Evolutionary conservation across 768 basidiomycete species (phyloP), one percentile per base, ranked within the genome.

Genomic region (Hysterangium stoloniferum): DNA sequence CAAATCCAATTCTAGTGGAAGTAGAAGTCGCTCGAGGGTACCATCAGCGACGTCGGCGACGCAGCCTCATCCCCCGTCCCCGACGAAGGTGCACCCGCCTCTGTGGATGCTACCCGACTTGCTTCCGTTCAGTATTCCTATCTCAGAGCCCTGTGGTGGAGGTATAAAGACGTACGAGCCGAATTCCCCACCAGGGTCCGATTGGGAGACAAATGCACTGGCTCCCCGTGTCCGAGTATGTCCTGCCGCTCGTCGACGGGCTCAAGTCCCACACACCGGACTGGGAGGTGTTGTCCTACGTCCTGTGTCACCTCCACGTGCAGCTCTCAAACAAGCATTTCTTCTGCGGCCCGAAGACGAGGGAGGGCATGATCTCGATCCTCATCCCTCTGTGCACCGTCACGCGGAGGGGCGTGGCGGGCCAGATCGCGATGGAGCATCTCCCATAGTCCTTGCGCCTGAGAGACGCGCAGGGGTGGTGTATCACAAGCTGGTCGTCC

Each of bases 281-380:
- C 54, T 98, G 95, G 94, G 96, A 98, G 52, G 72, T 98, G 34
- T 73, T 96, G 9, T 91, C 92, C 2, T 98, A 96, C 60, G 72
- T 93, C 4, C 73, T 99, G 4, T 91, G 87, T 60, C 87, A 95
- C 67, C 74, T 99, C 0, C 94, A 96, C 1, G 74, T 81, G 8
- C 93, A 98, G 62, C 75, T 98, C 8, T 73, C 87, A 52, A 98
- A 98, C 75, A 98, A 97, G 64, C 92, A 98, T 59, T 74, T 97
- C 46, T 94, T 96, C 65, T 96, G 94, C 61, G 96, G 96, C 1
- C 89, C 89, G 0, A 79, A 80, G 45, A 81, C 86, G 25, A 72
- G 81, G n/a, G 66, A 62, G 12, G 75, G 77, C 8, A 75, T 94
- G 19, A 70, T 78, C 4, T 72, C 69, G 43, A 66, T 97, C 29